phyloP scores from a whole-genome alignment of 106 monocot genomes.

The Triglochin maritima region DNA sequence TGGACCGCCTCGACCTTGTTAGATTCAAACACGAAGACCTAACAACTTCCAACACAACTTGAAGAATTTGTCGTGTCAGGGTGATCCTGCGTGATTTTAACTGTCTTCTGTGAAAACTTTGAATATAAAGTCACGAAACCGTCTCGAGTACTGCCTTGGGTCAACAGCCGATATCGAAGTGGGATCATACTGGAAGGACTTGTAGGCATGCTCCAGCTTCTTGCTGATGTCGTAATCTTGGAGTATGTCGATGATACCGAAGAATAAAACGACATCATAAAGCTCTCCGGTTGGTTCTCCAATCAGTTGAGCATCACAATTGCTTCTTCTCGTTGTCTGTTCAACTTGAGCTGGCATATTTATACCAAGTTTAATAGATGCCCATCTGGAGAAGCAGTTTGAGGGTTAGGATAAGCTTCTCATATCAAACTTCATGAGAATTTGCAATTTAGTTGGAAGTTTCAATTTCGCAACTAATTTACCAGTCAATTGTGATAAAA shows the following conservation, averaged over 20 bases:
- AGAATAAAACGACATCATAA: conserved; percentile 59
- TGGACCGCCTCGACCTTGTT: too few relatives aligned
- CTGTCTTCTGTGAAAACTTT: conserved; percentile 61
- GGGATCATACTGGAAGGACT: conserved; percentile 71
- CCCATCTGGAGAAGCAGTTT: conserved; percentile 20
- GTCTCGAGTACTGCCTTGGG: conserved; percentile 66
- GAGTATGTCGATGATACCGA: conserved; percentile 92
- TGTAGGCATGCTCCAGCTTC: conserved; percentile 93
- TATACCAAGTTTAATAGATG: conserved; percentile 42
- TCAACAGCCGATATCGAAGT: conserved; percentile 92
- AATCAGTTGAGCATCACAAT: conserved; percentile 38
- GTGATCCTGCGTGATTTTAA: background rate
- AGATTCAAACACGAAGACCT: too few relatives aligned
- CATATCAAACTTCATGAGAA: too few relatives aligned
- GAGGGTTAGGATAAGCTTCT: too few relatives aligned
- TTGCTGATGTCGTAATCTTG: conserved; percentile 98
- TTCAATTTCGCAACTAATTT: too few relatives aligned
- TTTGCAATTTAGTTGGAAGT: too few relatives aligned
- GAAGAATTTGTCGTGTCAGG: too few relatives aligned
- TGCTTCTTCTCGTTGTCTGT: conserved; percentile 32
- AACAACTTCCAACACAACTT: too few relatives aligned
- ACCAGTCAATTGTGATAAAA: too few relatives aligned
- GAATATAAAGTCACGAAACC: conserved; percentile 78
- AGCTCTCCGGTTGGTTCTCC: conserved; percentile 58
- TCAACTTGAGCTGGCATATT: conserved; percentile 72